These are phyloP conservation scores for Floccularia luteovirens DNA, from an alignment of 768 basidiomycete species.

Conservation along the genomic window DNA sequence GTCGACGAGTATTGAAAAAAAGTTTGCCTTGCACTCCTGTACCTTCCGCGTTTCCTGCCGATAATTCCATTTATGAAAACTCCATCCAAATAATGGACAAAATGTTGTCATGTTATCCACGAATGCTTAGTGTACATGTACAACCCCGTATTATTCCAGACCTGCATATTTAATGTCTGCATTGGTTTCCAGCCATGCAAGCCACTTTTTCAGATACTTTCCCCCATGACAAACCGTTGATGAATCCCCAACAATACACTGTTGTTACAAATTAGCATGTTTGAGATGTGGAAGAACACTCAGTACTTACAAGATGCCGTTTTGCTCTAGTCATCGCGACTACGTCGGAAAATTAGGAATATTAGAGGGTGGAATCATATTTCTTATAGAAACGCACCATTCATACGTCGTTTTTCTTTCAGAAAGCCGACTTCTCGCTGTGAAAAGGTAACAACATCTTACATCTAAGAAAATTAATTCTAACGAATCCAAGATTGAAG, in stretches of 20 bases:
- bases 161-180: constrained; percentile 89
- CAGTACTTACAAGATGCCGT: constrained; percentile 68
- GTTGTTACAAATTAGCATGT: background rate
- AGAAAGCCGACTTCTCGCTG: constrained; percentile 91
- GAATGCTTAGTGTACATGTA: too few species aligned
- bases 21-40: too few species aligned
- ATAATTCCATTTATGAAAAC: too few species aligned
- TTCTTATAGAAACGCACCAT: constrained; percentile 67
- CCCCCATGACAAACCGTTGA: constrained; percentile 85
- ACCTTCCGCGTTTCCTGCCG: too few species aligned
- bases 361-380: background rate
- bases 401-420: constrained; percentile 86
- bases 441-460: constrained; percentile 3
- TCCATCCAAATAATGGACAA: too few species aligned
- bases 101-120: too few species aligned
- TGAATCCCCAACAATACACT: constrained; percentile 94
- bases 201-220: constrained; percentile 81
- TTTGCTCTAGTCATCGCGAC: constrained; percentile 92
- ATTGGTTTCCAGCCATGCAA: constrained; percentile 82
- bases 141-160: constrained; percentile 40
- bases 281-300: constrained; percentile 1
- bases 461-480: too few species aligned
- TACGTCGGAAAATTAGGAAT: constrained; percentile 16
- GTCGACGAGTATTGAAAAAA: constrained; percentile 78
- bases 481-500: background rate